Percentiles rank a stretch among this genome's conserved stretches.
Conservation (phyloP, 2,329 filamentous ascomycete species). For the Alternaria arbusti region DNA sequence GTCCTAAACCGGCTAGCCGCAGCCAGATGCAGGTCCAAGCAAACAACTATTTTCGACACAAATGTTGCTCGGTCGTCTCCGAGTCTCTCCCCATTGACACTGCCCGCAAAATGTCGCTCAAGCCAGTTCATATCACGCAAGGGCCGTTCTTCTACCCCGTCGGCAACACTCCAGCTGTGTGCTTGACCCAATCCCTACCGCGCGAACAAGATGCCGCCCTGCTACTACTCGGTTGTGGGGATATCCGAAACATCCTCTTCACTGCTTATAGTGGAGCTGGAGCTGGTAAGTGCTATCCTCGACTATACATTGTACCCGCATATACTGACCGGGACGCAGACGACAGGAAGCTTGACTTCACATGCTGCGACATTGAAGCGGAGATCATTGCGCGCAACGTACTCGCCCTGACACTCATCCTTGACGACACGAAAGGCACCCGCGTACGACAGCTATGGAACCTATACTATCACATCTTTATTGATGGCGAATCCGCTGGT, state of each 20-base stretch:
- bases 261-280: neutral
- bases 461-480: neutral
- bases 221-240: neutral
- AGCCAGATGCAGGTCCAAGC: neutral
- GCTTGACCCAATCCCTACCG: neutral
- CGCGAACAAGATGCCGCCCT: neutral
- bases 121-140: conserved; percentile 5
- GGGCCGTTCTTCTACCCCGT: conserved; percentile 48
- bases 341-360: neutral
- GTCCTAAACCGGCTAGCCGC: neutral
- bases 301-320: neutral
- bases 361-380: neutral
- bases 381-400: neutral
- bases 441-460: neutral
- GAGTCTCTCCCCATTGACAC: neutral
- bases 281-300: neutral
- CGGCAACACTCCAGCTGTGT: conserved; percentile 51
- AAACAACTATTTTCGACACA: neutral
- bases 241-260: neutral
- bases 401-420: neutral
- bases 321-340: neutral
- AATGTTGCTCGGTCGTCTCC: neutral
- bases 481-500: neutral
- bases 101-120: conserved; percentile 8
- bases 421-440: neutral